A percentile compares a stretch with the other conserved stretches of the same genome.
phyloP scores from a whole-genome alignment of 1,139 yeast genomes.

The Blastobotrys illinoisensis region DNA sequence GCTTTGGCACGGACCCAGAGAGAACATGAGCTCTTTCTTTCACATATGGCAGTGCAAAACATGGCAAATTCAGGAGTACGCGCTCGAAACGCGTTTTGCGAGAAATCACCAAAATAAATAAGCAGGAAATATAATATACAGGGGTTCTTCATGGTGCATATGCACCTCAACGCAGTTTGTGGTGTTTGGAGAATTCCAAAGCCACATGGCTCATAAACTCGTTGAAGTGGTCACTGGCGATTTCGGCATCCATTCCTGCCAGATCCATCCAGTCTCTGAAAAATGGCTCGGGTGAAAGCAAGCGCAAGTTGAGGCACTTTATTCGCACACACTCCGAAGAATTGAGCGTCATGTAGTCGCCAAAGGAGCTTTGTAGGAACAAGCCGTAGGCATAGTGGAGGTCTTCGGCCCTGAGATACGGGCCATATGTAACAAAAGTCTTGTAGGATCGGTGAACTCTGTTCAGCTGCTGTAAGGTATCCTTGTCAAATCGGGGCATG shows the following conservation, averaged over 20 bases:
- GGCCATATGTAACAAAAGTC: slow-evolving; percentile 9
- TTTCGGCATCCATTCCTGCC: slow-evolving; percentile 13
- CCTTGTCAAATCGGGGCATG: slow-evolving; percentile 10
- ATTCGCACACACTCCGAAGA: slow-evolving; percentile 9
- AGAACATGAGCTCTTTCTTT: too few species aligned
- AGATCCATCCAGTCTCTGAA: slow-evolving; percentile 11
- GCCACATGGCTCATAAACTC: slow-evolving; percentile 14
- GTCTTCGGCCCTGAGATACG: slow-evolving; percentile 4
- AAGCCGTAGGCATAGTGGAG: slow-evolving; percentile 12
- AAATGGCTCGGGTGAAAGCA: slow-evolving; percentile 10
- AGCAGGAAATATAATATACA: not conserved
- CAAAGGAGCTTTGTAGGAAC: slow-evolving; percentile 13
- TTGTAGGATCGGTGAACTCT: slow-evolving; percentile 12
- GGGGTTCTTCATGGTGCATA: slow-evolving; percentile 2
- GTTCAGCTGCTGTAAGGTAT: slow-evolving; percentile 11
- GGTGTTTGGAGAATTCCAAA: slow-evolving; percentile 7
- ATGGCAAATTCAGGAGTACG: not conserved
- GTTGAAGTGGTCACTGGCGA: slow-evolving; percentile 14
- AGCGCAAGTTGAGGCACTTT: slow-evolving; percentile 10
- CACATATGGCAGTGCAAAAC: not conserved
- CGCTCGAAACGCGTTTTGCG: not conserved
- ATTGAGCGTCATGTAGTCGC: slow-evolving; percentile 10
- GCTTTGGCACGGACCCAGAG: too few species aligned
- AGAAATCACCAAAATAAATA: not conserved
- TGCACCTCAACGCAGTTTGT: slow-evolving; percentile 1